Evolutionary conservation across 1,284 basidiomycete genomes (phyloP).

Genomic region (Polyporus tsugae): DNA sequence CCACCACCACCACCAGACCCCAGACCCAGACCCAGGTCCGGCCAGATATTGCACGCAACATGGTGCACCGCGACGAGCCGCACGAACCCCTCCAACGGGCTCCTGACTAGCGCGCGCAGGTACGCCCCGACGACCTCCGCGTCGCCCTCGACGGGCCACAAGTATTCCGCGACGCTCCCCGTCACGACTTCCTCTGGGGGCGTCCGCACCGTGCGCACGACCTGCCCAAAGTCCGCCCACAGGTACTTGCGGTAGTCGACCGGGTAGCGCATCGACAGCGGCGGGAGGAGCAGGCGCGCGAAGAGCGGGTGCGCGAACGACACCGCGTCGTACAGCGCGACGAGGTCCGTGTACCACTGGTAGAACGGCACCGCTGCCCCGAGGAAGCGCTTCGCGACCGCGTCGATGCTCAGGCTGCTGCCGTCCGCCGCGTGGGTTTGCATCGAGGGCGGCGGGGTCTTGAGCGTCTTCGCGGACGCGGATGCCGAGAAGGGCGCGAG

Average conservation of each 20-base stretch:
- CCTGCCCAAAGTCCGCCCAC: constrained; percentile 82
- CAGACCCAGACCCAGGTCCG: constrained; percentile 50
- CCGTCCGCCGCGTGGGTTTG: constrained; percentile 16
- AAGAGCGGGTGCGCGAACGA: constrained; percentile 89
- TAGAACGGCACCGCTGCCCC: constrained; percentile 83
- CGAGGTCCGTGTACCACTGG: constrained; percentile 93
- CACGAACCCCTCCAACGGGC: constrained; percentile 66
- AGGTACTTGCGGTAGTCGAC: constrained; percentile 86
- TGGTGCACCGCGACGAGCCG: constrained; percentile 83
- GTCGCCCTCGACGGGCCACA: constrained; percentile 79
- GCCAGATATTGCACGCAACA: constrained; percentile 80
- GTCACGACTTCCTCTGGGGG: constrained; percentile 56
- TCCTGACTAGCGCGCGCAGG: constrained; percentile 58
- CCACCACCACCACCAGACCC: constrained; percentile 16
- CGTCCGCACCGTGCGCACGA: constrained; percentile 63
- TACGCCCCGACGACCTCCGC: constrained; percentile 72
- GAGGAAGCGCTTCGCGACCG: constrained; percentile 68
- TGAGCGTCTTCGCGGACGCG: constrained; percentile 45
- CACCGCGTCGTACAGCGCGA: constrained; percentile 88
- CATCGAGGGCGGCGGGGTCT: constrained; percentile 26
- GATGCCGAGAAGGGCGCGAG: constrained; percentile 62
- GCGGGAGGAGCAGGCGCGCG: constrained; percentile 79
- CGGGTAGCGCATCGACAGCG: constrained; percentile 80
- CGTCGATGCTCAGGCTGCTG: constrained; percentile 54
- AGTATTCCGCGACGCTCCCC: constrained; percentile 62